Evolutionary conservation across 129 eudicot species (phyloP), one percentile per base, ranked within the genome.

Genomic region (Helichrysum umbraculigerum): DNA sequence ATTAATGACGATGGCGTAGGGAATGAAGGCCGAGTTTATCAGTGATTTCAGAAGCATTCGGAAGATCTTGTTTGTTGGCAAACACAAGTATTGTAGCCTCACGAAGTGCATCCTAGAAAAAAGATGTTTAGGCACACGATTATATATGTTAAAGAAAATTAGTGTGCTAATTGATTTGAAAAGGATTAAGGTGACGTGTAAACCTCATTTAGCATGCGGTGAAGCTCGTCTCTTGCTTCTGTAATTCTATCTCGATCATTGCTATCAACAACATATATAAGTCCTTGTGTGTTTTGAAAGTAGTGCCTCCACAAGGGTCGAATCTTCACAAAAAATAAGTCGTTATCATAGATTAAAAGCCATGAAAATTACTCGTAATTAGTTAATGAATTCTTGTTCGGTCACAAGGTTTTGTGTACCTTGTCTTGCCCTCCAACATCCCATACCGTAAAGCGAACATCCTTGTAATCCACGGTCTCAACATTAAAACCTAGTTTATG

Each of bases 361-460:
- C 44, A 47, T 12, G 16, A 21, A 37, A 12, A 14, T 44, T 44
- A 12, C 17, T 11, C 52, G 17, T 14, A 12, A 44, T 17, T 14
- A 44, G 17, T 14, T 44, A 71, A 19, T 51, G 5, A 52, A 28
- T 14, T 33, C 4, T 5, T 30, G 17, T 21, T 34, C n/a, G n/a
- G n/a, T n/a, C 1, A 66, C 50, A 29, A 58, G 69, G 62, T 67
- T 34, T 56, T 34, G 25, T 66, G 66, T 84, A 85, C 92, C 89
- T 86, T 87, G 44, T 88, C 93, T 81, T 86, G 96, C 16, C 93
- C 97, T 66, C 93, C 91, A 2, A 88, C 93, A 81, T 91, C 91
- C 93, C 93, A 91, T 16, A 86, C 91, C 0, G 93, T 88, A 76
- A 88, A 88, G 75, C 90, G 84, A 72, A 86, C 88, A 70, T 83